Evolutionary conservation across 2,329 filamentous ascomycete species (phyloP).

Genomic region (Sporothrix pallida): DNA sequence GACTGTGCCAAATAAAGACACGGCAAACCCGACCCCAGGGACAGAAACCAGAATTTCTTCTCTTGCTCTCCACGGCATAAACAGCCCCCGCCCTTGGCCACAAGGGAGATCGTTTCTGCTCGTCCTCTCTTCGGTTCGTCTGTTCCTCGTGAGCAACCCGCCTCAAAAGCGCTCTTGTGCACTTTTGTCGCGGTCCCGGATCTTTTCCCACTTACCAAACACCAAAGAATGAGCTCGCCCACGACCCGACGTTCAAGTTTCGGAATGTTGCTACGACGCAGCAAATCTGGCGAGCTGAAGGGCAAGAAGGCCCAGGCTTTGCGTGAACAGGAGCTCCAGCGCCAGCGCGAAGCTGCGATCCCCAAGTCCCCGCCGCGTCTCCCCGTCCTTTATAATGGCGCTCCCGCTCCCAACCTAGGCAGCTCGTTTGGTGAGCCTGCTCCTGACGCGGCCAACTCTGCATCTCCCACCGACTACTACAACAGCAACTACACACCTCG

Average conservation of each 20-base stretch:
- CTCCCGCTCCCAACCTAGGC: slow-evolving; percentile 53
- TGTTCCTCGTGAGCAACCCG: slow-evolving; percentile 8
- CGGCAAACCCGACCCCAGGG: not conserved
- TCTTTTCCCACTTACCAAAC: slow-evolving; percentile 7
- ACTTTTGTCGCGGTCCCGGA: slow-evolving; percentile 4
- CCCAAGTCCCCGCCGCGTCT: slow-evolving; percentile 58
- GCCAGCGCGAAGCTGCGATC: slow-evolving; percentile 56
- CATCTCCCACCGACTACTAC: slow-evolving; percentile 33
- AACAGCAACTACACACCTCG: slow-evolving; percentile 46
- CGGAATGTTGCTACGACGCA: slow-evolving; percentile 68
- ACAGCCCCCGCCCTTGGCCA: slow-evolving; percentile 3
- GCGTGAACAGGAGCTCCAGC: slow-evolving; percentile 58
- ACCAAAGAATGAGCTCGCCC: slow-evolving; percentile 46
- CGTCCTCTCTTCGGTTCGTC: not conserved
- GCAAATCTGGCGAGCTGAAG: slow-evolving; percentile 69
- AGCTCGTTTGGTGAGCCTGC: slow-evolving; percentile 60
- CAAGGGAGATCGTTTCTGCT: not conserved
- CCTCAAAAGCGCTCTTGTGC: slow-evolving; percentile 19
- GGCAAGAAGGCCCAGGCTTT: slow-evolving; percentile 65
- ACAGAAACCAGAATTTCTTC: not conserved
- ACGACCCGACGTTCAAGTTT: slow-evolving; percentile 52
- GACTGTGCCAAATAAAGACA: slow-evolving; percentile 25
- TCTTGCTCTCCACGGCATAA: slow-evolving; percentile 10
- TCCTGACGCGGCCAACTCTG: slow-evolving; percentile 48
- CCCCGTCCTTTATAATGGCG: slow-evolving; percentile 58